Conservation (phyloP, 345 rosid genomes). For the Hibiscus trionum region DNA sequence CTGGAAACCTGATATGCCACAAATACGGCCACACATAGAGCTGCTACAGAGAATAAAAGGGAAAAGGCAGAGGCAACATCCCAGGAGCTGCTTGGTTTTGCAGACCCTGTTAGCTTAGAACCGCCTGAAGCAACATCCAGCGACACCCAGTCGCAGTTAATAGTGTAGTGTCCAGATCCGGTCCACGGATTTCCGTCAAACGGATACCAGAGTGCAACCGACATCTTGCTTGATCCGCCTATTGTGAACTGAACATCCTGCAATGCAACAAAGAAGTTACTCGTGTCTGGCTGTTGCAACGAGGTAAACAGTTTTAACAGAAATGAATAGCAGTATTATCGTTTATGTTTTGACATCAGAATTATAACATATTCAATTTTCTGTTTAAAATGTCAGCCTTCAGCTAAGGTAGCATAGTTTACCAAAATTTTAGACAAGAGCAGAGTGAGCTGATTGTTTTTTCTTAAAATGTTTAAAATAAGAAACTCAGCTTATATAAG, state of each 20-base stretch:
- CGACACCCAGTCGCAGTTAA: slow-evolving; percentile 76
- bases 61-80: slow-evolving; percentile 48
- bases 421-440: not conserved
- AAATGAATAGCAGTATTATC: not conserved
- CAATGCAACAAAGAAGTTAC: slow-evolving; percentile 10
- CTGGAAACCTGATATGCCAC: slow-evolving; percentile 39
- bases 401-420: not conserved
- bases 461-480: not conserved
- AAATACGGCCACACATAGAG: slow-evolving; percentile 58
- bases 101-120: slow-evolving; percentile 25
- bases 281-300: not conserved
- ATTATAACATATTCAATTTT: not conserved
- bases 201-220: slow-evolving; percentile 96
- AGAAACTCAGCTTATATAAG: not conserved
- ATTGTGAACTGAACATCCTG: slow-evolving; percentile 93
- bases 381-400: not conserved
- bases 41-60: slow-evolving; percentile 52
- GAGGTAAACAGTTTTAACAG: slow-evolving; percentile 22
- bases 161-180: slow-evolving; percentile 73
- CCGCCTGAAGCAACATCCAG: slow-evolving; percentile 51
- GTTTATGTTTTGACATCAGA: not conserved
- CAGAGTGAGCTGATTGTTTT: not conserved
- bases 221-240: slow-evolving; percentile 62
- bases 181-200: slow-evolving; percentile 71
- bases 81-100: slow-evolving; percentile 34